These are phyloP conservation scores for Kwoniella dendrophila DNA, from an alignment of 768 basidiomycete genomes.

Conservation along the genomic window DNA sequence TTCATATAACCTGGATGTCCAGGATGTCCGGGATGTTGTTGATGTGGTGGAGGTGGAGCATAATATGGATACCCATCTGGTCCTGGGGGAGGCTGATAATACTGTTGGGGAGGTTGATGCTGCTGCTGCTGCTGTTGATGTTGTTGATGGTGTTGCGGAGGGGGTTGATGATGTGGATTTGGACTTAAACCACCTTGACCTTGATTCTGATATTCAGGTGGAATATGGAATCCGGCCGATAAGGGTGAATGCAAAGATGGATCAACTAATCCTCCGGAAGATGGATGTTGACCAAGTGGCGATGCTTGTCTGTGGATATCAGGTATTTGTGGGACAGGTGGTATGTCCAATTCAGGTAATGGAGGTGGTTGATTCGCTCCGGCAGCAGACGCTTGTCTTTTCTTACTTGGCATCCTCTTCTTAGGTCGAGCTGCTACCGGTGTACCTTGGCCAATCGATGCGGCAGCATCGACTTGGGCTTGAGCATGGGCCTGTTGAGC, in stretches of 20 bases:
- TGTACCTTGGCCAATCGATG: conserved; percentile 37
- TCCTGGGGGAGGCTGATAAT: too few relatives aligned
- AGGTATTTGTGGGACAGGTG: conserved; percentile 52
- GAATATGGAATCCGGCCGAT: conserved; percentile 34
- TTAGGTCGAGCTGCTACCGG: conserved; percentile 40
- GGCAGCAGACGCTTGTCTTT: conserved; percentile 31
- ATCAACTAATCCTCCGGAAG: conserved; percentile 18
- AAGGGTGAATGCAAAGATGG: conserved; percentile 37
- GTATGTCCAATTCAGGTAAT: conserved; percentile 25
- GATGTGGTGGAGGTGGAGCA: conserved; percentile 15
- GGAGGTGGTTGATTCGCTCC: conserved; percentile 2
- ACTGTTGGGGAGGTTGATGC: conserved; percentile 20
- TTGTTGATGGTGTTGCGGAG: conserved; percentile 18
- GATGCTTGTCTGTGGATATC: conserved; percentile 46
- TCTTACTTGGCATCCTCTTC: conserved; percentile 43
- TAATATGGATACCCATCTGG: conserved; percentile 32
- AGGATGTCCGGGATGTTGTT: conserved; percentile 14
- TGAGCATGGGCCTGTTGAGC: conserved; percentile 23
- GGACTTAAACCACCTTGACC: conserved; percentile 12
- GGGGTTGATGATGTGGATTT: conserved; percentile 4
- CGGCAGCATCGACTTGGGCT: conserved; percentile 25
- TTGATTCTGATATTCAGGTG: conserved; percentile 31
- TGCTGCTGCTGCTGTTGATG: conserved; percentile 15
- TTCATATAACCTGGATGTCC: conserved; percentile 20
- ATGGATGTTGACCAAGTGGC: conserved; percentile 24